A percentile compares a stretch with the other conserved stretches of the same genome.
Conservation (phyloP, 345 rosid species). For the Ceriops tagal region DNA sequence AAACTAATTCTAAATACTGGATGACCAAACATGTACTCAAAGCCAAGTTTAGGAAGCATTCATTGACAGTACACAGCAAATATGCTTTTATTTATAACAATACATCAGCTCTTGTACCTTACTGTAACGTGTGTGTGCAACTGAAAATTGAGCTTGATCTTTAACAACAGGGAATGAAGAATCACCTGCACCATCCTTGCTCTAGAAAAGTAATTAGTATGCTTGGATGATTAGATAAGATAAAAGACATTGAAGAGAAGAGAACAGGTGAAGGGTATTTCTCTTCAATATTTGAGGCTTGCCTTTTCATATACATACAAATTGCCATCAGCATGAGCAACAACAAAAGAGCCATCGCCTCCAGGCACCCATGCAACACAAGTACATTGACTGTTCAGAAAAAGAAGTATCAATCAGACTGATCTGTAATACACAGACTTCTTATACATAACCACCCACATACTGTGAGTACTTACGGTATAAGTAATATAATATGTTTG, state of each 20-base stretch:
- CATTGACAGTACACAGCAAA: not conserved
- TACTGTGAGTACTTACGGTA: not conserved
- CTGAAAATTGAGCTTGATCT: conserved; percentile 82
- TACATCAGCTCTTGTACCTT: conserved; percentile 50
- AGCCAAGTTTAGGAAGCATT: conserved; percentile 5
- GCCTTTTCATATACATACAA: conserved; percentile 95
- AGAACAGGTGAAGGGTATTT: conserved; percentile 2
- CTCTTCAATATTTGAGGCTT: conserved; percentile 35
- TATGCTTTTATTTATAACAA: not conserved
- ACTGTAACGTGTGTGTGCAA: conserved; percentile 85
- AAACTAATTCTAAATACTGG: not conserved
- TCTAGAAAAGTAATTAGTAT: conserved; percentile 35
- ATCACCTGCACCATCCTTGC: conserved; percentile 89
- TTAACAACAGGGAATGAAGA: conserved; percentile 89
- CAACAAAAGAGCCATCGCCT: conserved; percentile 89
- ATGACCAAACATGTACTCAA: conserved; percentile 1
- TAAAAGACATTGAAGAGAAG: conserved; percentile 2
- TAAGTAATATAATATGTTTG: not conserved
- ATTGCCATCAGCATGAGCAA: conserved; percentile 98
- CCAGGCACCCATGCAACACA: conserved; percentile 96
- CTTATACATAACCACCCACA: not conserved
- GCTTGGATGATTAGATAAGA: conserved; percentile 15
- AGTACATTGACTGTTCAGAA: conserved; percentile 75
- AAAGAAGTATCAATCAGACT: conserved; percentile 17
- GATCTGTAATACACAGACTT: not conserved